Evolutionary conservation across 1,284 basidiomycete species (phyloP), one percentile per base, ranked within the genome.

Genomic region (Ustilago vetiveriae): DNA sequence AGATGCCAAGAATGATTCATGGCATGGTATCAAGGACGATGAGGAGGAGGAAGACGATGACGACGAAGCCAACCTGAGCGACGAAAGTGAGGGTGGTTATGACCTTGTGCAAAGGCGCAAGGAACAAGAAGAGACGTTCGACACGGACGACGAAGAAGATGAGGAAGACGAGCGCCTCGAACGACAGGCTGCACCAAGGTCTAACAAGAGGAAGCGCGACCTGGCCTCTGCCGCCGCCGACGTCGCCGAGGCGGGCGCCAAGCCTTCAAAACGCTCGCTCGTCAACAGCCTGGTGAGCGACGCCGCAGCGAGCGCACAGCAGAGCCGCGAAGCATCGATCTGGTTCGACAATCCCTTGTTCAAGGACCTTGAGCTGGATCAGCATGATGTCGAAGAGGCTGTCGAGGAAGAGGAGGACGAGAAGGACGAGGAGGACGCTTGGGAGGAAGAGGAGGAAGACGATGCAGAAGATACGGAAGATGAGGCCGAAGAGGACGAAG

Each of bases 271-370:
- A 36, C 54, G 52, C 10, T 49, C 50, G 7, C 55, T 75, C 7
- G 52, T 75, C 36, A 63, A 63, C 22, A 54, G 49, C 22, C 68
- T 76, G 26, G 70, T 75, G 42, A 63, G 62, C 57, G 46, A 55
- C 7, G 48, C 58, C 21, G 74, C 46, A 2, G 38, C 57, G 41
- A 64, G 75, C 19, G 50, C 76, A 16, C 71, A 72, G 19, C 70
- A 80, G 57, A 86, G 84, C 66, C 82, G 85, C 21, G 85, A 85
- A 40, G 86, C 87, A 14, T 85, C 85, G 64, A 83, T 98, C 19
- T 99, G 96, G 96, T 99, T 98, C 83, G 91, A 92, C 77, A 96
- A 98, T 82, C 90, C 91, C 46, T 84, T 97, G 44, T 99, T 99
- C 85, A 87, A 89, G 58, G 90, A 87, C n/a, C 80, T 92, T 7